A percentile compares a stretch with the other conserved stretches of the same genome.
Evolutionary conservation across 352 stramenopile genomes (phyloP).

Genomic region (Phytophthora pinifolia): DNA sequence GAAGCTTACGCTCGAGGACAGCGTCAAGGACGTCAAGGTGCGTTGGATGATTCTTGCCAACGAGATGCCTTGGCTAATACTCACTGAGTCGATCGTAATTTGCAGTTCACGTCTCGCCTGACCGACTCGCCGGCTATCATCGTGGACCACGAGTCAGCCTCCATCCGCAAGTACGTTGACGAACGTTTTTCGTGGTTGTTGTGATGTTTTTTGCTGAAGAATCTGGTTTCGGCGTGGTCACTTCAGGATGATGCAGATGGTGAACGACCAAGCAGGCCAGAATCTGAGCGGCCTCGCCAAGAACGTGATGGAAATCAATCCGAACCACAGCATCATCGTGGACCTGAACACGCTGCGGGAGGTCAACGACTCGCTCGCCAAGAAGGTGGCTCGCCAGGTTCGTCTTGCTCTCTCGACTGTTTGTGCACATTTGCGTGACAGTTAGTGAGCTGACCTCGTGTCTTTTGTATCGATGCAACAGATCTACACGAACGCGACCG

Average conservation of each 20-base stretch:
- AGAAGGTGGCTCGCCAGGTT: conserved; percentile 84
- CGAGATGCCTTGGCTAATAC: not conserved
- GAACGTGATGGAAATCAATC: conserved; percentile 99
- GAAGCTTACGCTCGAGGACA: conserved; percentile 90
- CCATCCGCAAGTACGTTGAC: conserved; percentile 90
- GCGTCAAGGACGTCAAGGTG: conserved; percentile 87
- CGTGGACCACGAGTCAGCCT: conserved; percentile 97
- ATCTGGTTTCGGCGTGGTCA: conserved; percentile 2
- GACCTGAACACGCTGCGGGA: conserved; percentile 90
- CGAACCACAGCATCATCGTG: conserved; percentile 96
- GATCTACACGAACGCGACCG: conserved; percentile 98
- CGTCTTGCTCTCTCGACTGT: conserved; percentile 9
- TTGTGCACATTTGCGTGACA: not conserved
- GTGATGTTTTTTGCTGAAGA: not conserved
- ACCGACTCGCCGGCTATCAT: conserved; percentile 98
- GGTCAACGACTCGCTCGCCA: conserved; percentile 78
- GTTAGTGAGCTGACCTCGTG: conserved; percentile 2
- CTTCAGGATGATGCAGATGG: conserved; percentile 97
- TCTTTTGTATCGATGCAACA: conserved; percentile 61
- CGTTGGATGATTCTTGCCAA: not conserved
- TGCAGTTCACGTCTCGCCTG: conserved; percentile 88
- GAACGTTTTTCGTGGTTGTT: too few species aligned
- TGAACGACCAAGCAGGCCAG: conserved; percentile 86
- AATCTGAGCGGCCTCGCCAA: conserved; percentile 67
- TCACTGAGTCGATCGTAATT: conserved; percentile 4